Evolutionary conservation across 2,329 filamentous ascomycete species (phyloP), one percentile per base, ranked within the genome.

Genomic region (Aspergillus jensenii): DNA sequence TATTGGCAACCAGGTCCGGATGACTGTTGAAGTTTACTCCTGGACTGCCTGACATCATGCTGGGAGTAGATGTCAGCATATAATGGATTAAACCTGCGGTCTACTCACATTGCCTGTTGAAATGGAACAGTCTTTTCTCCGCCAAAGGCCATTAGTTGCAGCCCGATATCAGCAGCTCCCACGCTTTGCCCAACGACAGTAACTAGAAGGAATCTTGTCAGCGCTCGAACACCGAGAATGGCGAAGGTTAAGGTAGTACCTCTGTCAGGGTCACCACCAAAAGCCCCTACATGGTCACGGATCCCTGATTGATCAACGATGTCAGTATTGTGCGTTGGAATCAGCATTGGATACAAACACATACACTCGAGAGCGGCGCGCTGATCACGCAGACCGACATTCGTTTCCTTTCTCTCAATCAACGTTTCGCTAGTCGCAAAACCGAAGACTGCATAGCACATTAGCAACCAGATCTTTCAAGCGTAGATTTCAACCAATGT

Each of bases 301-400:
- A 65, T 48, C 62, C 63, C 63, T 65, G 44, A n/a, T 23, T 15
- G 39, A 21, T 14, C 6, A 2, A 40, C 49, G 27, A 9, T 41
- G 6, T 41, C 21, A 51, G 35, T 31, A 9, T 31, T 11, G 27
- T 31, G 9, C 9, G 27, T 31, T 3, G 9, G 27, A 31, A 31
- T 11, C 9, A 37, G 33, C 3, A 14, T 25, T n/a, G 31, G 9
- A 11, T 31, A 31, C 8, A 23, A 19, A n/a, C n/a, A 8, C 60
- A 8, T 63, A 72, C 69, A 74, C 46, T 71, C 64, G 21, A 73
- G 56, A 14, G 69, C 71, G 21, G 66, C 65, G 15, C 68, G 67
- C 45, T 73, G 69, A 49, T 73, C 71, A 41, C 70, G 66, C 15
- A 74, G 54, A 25, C 71, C 71, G 15, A 56, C 67, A 56, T 72